Conservation (phyloP, 192 early-diverging fungal species). For the Pilaira anomala region DNA sequence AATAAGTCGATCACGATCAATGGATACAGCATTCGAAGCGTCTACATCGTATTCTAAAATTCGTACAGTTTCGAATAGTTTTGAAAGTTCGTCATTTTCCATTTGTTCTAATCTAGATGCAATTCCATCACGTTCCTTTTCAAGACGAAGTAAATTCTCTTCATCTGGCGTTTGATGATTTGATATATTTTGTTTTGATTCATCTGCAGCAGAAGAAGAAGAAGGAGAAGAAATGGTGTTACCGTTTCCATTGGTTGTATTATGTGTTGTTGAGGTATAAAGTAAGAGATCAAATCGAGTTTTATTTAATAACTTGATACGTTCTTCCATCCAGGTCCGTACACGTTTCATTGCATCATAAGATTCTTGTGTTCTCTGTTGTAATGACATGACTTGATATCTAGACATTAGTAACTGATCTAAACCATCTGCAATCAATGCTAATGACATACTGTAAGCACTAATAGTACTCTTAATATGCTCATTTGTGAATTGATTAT, state of each 20-base stretch:
- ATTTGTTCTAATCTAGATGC: constrained; percentile 21
- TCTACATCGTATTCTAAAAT: constrained; percentile 28
- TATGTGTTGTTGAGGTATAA: constrained; percentile 1
- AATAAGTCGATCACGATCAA: constrained; percentile 27
- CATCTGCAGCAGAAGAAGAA: not conserved
- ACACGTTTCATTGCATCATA: constrained; percentile 24
- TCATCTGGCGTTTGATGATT: no score
- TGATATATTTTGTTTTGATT: not conserved
- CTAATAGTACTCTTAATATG: constrained; percentile 22
- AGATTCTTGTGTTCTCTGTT: constrained; percentile 22
- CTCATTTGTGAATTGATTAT: constrained; percentile 22
- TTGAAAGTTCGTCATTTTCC: constrained; percentile 33
- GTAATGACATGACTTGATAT: constrained; percentile 18
- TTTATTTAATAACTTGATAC: constrained; percentile 14
- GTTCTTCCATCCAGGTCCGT: constrained; percentile 30
- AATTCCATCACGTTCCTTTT: constrained; percentile 35
- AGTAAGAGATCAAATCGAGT: constrained; percentile 14
- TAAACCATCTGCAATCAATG: constrained; percentile 25
- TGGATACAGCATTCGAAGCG: constrained; percentile 26
- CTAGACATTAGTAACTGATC: constrained; percentile 18
- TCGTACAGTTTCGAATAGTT: constrained; percentile 27
- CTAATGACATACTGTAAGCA: constrained; percentile 22
- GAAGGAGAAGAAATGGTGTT: not conserved
- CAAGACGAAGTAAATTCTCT: constrained; percentile 28
- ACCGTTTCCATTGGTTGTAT: not conserved